Base-by-base conservation (phyloP, 2,329 filamentous ascomycete species). In the Trichoderma sp. region DNA sequence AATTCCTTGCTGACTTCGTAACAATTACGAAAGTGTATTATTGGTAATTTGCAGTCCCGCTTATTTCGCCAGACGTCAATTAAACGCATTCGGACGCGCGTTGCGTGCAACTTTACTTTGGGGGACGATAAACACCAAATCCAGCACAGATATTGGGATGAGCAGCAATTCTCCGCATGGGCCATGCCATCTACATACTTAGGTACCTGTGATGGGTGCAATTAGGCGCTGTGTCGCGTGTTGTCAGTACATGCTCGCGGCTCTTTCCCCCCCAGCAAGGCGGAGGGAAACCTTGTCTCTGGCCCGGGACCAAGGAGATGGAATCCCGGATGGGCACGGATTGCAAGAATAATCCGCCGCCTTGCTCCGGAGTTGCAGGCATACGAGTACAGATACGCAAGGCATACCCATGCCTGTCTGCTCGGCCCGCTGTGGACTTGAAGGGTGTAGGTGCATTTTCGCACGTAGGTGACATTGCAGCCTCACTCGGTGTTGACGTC, bases 401-500 rank as follows among this genome's bases (percentile, higher is more conserved):
- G 18, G 34, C 21, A 26, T 14, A 30, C 60, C 60, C 60, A 63
- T 63, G 34, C 9, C 60, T 63, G 60, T 26, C 60, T 26, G 32
- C 47, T 53, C 7, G 26, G 57, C 14, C 57, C 18, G 57, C 57
- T 21, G 57, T 60, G 18, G 28, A n/a, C 28, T 32, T n/a, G 18
- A 12, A 8, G 4, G 43, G 28, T 60, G 18, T 21, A 34, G 4
- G 21, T 11, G 30, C 14, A 7, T 34, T 34, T 21, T 34, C 57
- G 57, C 21, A 34, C 28, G 28, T n/a, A 60, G 51, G 51, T 21
- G 56, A 15, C 21, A 15, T 26, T 56, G 30, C n/a, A 24, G 62
- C 43, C 63, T 66, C n/a, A n/a, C 47, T 56, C 30, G 21, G 64
- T 43, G 64, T 67, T 67, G 64, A 67, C 64, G 47, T 39, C 21